Evolutionary conservation across 768 basidiomycete genomes (phyloP).

Genomic region (Rhizopogon vesiculosus): DNA sequence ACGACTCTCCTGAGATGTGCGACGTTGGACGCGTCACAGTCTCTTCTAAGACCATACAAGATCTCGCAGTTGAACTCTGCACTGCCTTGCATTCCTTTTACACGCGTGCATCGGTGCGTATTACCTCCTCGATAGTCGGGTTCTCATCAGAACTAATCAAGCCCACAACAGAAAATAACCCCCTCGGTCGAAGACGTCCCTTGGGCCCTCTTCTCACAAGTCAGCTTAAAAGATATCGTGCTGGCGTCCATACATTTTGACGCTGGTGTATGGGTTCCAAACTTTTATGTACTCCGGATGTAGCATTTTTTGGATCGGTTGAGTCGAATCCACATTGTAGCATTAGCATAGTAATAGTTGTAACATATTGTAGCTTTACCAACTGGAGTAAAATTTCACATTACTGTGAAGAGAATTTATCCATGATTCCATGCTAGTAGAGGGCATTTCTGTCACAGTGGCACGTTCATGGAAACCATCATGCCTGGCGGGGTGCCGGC

Average conservation of each 20-base stretch:
- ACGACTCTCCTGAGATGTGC: slow-evolving; percentile 1
- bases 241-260: slow-evolving; percentile 19
- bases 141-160: background rate
- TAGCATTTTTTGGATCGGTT: background rate
- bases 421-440: too few relatives aligned
- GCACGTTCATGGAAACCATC: too few relatives aligned
- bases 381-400: too few relatives aligned
- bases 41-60: slow-evolving; percentile 11
- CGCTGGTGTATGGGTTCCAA: slow-evolving; percentile 20
- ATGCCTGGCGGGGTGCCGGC: too few relatives aligned
- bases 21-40: slow-evolving; percentile 6
- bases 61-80: background rate
- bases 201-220: slow-evolving; percentile 12
- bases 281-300: slow-evolving; percentile 18
- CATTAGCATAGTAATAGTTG: background rate
- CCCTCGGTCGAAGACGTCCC: slow-evolving; percentile 4
- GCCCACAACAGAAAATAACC: background rate
- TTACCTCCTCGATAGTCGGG: background rate
- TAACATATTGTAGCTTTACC: too few relatives aligned
- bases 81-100: background rate
- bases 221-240: slow-evolving; percentile 15
- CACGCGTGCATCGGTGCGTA: background rate
- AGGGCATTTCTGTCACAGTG: too few relatives aligned
- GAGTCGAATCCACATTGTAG: background rate
- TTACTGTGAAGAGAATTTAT: too few relatives aligned